phyloP scores from a whole-genome alignment of 805 yeast species.

The Wilhelminamyces savonicus region DNA sequence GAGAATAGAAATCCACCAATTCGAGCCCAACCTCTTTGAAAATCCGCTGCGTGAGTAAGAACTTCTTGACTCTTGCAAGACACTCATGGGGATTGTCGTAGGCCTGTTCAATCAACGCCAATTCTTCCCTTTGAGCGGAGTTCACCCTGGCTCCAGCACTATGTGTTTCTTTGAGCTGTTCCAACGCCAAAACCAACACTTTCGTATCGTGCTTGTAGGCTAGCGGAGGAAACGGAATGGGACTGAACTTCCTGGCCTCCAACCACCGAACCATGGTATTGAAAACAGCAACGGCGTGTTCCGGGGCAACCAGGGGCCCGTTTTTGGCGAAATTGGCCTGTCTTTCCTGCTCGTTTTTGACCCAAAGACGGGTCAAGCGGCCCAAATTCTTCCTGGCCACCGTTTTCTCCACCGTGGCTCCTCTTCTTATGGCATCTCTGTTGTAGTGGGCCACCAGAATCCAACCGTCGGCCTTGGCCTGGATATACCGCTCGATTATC shows the following conservation, averaged over 20 bases:
- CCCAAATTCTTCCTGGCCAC: slow-evolving; percentile 92
- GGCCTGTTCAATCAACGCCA: slow-evolving; percentile 91
- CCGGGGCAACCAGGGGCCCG: slow-evolving; percentile 83
- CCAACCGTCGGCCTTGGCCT: slow-evolving; percentile 98
- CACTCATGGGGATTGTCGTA: slow-evolving; percentile 96
- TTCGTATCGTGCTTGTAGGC: slow-evolving; percentile 93
- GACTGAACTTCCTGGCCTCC: slow-evolving; percentile 73
- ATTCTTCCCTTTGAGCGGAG: slow-evolving; percentile 84
- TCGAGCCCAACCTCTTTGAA: slow-evolving; percentile 84
- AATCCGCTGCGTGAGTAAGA: slow-evolving; percentile 78
- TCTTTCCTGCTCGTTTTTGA: slow-evolving; percentile 85
- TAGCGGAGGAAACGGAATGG: slow-evolving; percentile 90
- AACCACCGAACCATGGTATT: slow-evolving; percentile 90
- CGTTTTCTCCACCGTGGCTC: slow-evolving; percentile 92
- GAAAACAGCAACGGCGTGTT: slow-evolving; percentile 83
- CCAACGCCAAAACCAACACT: slow-evolving; percentile 81
- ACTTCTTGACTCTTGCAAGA: slow-evolving; percentile 74
- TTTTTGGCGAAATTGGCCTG: slow-evolving; percentile 73
- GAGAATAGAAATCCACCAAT: slow-evolving; percentile 87
- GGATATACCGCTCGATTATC: slow-evolving; percentile 81
- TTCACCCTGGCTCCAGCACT: slow-evolving; percentile 65
- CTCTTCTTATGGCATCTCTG: slow-evolving; percentile 79
- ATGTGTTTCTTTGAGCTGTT: slow-evolving; percentile 76
- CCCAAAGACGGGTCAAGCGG: slow-evolving; percentile 84
- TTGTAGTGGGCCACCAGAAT: slow-evolving; percentile 87